A percentile compares a stretch with the other conserved stretches of the same genome.
Conservation (phyloP, 345 rosid species). For the Rhizophora apiculata region DNA sequence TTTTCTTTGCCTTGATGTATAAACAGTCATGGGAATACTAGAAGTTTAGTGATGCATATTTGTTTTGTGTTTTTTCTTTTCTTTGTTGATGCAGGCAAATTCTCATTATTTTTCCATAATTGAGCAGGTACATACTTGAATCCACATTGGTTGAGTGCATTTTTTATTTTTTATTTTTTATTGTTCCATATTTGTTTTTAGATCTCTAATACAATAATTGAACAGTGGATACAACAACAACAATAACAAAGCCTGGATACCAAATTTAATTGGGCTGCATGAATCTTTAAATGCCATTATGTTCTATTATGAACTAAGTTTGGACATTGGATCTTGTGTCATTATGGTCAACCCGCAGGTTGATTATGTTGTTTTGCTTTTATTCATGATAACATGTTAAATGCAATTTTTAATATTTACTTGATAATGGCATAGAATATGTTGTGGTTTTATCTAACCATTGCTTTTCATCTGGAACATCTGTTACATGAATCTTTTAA, state of each 20-base stretch:
- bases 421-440: not conserved
- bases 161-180: not conserved
- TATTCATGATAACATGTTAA: no score
- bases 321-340: no score
- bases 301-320: no score
- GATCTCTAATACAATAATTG: not conserved
- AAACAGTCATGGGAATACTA: not conserved
- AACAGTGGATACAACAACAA: no score
- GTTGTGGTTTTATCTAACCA: not conserved
- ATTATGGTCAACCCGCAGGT: no score
- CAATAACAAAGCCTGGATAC: no score
- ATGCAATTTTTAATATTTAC: no score
- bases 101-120: constrained; percentile 94
- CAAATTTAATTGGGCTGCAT: no score
- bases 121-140: constrained; percentile 61
- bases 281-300: no score
- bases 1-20: not conserved
- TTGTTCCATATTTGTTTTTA: not conserved
- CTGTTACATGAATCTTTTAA: not conserved
- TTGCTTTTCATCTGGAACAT: not conserved
- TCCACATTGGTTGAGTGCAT: not conserved
- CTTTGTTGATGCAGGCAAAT: constrained; percentile 72
- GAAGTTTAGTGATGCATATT: constrained; percentile 4
- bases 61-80: constrained; percentile 25
- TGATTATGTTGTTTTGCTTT: no score